Evolutionary conservation across 768 basidiomycete genomes (phyloP), one percentile per base, ranked within the genome.

Genomic region (Pleurotus ostreatus): DNA sequence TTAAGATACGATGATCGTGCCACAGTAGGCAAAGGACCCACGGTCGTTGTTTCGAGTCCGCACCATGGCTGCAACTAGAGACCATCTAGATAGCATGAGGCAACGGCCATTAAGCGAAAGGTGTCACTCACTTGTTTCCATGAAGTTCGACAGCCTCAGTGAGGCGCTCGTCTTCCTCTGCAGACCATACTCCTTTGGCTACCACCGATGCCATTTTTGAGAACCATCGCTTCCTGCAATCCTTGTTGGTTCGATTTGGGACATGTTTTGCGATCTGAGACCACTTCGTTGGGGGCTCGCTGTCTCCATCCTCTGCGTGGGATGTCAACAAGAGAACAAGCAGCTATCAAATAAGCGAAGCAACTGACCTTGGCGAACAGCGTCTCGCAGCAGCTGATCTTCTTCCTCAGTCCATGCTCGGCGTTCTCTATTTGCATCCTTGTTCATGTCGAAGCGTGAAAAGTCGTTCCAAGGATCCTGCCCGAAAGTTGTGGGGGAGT

Each of bases 121-220:
- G 30, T 15, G 18, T 25, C 34, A 22, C 71, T 59, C 64, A 81
- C 80, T 79, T 76, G 56, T 81, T 82, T 5, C 82, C 82, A 60
- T 79, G 81, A 57, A 74, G 71, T 47, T 82, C 78, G 38, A 84
- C 82, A n/a, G 80, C 82, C 59, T 77, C 75, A 46, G 82, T 74
- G 8, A 84, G 71, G 37, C 78, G 75, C 66, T 81, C 79, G 59
- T 84, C 82, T 63, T 84, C 82, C 49, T 84, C 81, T 5, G 80
- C 78, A 2, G 81, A 75, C 82, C 82, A 84, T 7, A 81, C 81
- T 44, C 82, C 82, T 63, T 83, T 83, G 26, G 81, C 79, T 20
- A 83, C 81, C 64, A 81, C 79, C 13, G 80, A 78, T 56, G 80
- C 81, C 81, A 84, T 83, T 70, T 81, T 83, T 1, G 81, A 79